Evolutionary conservation across 169 alveolate species (phyloP), one percentile per base, ranked within the genome.

Genomic region (Sarcocystis neurona): DNA sequence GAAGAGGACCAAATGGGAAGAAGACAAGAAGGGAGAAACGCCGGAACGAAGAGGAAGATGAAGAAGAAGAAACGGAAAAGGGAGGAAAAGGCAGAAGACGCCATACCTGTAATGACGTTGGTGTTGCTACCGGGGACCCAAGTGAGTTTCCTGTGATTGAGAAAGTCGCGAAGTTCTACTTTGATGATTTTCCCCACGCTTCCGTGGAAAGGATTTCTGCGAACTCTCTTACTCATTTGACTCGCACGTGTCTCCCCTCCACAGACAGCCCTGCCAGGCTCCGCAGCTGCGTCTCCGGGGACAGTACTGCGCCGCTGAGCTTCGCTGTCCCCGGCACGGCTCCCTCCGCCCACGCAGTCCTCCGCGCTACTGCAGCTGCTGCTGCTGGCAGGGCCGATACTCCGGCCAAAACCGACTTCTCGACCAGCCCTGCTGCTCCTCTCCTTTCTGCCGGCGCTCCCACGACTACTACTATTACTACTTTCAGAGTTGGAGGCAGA

Each of bases 141-240:
- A 34, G 53, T 44, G 18, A 85, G 77, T 0, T 20, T 43, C 15
- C 43, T 34, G 50, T 66, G 90, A n/a, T 85, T 85, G 32, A 53
- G 78, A n/a, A 84, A 84, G 56, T 84, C 89, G 41, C 56, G 39
- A 8, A 84, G 53, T 2, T 56, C 70, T 27, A 84, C 89, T 4
- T 56, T 0, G 18, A 58, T 48, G 37, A 68, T 68, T 18, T 66
- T 85, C 48, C 85, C 90, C n/a, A 46, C 90, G 2, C 48, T 70
- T 0, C 90, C 84, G 70, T 48, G 72, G 58, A 66, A 68, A 34
- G 90, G 90, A n/a, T 58, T n/a, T n/a, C 27, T 15, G 1, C 82
- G 53, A 2, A 72, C 82, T n/a, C 82, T 48, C 53, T 48, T 53
- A 18, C 82, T 72, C n/a, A 43, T n/a, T 32, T 53, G 34, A 2